Base-by-base conservation (phyloP, 176 grass and related monocot genomes). In the Themeda triandra region DNA sequence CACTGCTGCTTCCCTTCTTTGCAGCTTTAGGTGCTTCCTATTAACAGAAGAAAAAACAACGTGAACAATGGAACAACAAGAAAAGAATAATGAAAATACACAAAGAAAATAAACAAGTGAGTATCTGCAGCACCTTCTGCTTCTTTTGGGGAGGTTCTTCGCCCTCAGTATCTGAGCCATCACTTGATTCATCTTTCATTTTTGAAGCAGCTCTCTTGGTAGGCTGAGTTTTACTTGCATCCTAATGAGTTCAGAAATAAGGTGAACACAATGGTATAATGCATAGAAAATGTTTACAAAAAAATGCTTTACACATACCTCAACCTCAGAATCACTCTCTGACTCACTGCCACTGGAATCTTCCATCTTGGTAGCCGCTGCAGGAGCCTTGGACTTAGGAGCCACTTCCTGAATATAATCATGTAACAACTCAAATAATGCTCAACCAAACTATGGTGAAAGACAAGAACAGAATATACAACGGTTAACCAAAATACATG, bases 131-230 rank as follows among this genome's bases (percentile, higher is more conserved):
- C 25, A 90, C 90, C 87, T 94, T 97, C 48, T 74, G 54, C 69
- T 92, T 97, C 87, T 97, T 97, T 69, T 86, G 81, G 32, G 87
- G 79, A 56, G 92, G 92, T 39, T 94, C 83, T 69, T 92, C 80
- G 4, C 92, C 87, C 19, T 93, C 92, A 80, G 69, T 71, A 6
- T 90, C 88, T 18, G 84, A 82, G n/a, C 53, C 69, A 73, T 91
- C 88, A 80, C 70, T 85, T 8, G 85, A 80, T 51, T 80, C 85
- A 14, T 85, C 85, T 69, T 94, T 83, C 68, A 69, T 91, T 65
- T 91, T 88, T 42, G 78, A 40, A 78, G 39, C 82, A 56, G 67
- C 66, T 40, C 1, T 36, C 69, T 86, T 83, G 28, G 69, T 48
- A 79, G 60, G 13, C 10, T 63, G 46, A 13, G 69, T 65, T 74